These are phyloP conservation scores for Hyaloscypha variabilis DNA, from an alignment of 495 filamentous ascomycete genomes.

Conservation along the genomic window DNA sequence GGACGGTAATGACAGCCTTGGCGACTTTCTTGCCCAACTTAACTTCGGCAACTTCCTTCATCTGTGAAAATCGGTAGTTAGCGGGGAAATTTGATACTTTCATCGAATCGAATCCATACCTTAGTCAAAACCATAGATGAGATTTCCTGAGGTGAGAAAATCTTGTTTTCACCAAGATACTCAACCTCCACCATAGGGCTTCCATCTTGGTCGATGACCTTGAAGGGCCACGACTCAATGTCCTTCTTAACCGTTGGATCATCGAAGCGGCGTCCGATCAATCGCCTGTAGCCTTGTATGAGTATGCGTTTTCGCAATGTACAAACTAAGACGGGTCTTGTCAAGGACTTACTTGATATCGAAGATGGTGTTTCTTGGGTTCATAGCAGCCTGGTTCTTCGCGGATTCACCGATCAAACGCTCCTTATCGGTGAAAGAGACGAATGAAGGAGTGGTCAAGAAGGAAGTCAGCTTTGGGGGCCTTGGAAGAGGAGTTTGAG, in stretches of 20 bases:
- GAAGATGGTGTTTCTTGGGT: conserved; percentile 97
- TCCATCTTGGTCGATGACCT: conserved; percentile 84
- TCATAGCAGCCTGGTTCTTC: conserved; percentile 99
- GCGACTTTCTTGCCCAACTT: conserved; percentile 97
- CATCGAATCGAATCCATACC: conserved; percentile 48
- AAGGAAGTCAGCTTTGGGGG: too few relatives aligned
- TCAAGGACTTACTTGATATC: conserved; percentile 76
- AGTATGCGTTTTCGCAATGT: neutral
- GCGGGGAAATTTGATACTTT: neutral
- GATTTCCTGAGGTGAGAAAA: conserved; percentile 97
- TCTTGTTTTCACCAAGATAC: conserved; percentile 92
- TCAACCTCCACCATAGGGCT: conserved; percentile 92
- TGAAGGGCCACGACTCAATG: conserved; percentile 98
- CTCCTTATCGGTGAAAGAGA: conserved; percentile 98
- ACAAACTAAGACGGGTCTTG: neutral
- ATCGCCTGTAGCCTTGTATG: conserved; percentile 57
- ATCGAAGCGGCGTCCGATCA: conserved; percentile 92
- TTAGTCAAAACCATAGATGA: conserved; percentile 94
- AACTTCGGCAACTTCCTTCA: conserved; percentile 96
- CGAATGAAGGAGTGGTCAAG: conserved; percentile 98
- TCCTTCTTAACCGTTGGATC: conserved; percentile 98
- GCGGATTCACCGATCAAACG: conserved; percentile 98
- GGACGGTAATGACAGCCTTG: conserved; percentile 97
- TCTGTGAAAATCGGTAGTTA: conserved; percentile 48
- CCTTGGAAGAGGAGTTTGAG: too few relatives aligned